Percentiles rank a stretch among this genome's conserved stretches.
These are phyloP conservation scores for Colletotrichum spinosum DNA, from an alignment of 2,329 filamentous ascomycete species.

Conservation along the genomic window DNA sequence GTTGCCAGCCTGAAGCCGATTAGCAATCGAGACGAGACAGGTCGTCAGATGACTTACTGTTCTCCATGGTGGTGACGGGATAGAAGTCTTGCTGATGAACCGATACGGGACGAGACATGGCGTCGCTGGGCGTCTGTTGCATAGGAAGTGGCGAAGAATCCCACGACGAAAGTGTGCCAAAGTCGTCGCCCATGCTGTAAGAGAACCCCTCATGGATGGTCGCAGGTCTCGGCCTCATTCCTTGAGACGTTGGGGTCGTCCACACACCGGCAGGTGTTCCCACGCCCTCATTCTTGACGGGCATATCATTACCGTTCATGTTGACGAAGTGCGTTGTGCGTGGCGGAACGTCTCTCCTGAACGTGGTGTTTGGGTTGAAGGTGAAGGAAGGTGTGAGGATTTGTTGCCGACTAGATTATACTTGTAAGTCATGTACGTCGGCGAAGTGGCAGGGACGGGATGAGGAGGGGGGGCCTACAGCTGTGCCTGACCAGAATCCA, in stretches of 20 bases:
- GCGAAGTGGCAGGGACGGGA: constrained; percentile 36
- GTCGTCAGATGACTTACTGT: constrained; percentile 53
- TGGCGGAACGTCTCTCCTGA: constrained; percentile 57
- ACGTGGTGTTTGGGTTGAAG: constrained; percentile 60
- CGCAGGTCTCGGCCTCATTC: constrained; percentile 64
- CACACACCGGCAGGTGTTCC: constrained; percentile 60
- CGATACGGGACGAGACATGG: constrained; percentile 64
- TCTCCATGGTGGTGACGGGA: constrained; percentile 60
- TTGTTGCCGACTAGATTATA: constrained; percentile 57
- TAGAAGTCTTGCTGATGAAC: constrained; percentile 68
- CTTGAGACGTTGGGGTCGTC: constrained; percentile 66
- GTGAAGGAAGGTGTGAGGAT: constrained; percentile 62
- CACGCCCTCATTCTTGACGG: constrained; percentile 60
- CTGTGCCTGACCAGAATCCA: constrained; percentile 64
- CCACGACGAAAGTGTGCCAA: constrained; percentile 65
- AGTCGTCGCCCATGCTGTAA: constrained; percentile 67
- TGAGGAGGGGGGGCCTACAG: constrained; percentile 58
- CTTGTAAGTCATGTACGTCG: constrained; percentile 50
- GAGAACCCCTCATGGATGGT: constrained; percentile 73
- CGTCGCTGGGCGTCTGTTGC: constrained; percentile 62
- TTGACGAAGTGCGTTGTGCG: constrained; percentile 57
- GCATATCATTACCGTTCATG: constrained; percentile 65
- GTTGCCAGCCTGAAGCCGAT: constrained; percentile 52
- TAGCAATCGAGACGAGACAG: constrained; percentile 21
- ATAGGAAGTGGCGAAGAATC: constrained; percentile 66